Percentiles rank a stretch among this genome's conserved stretches.
phyloP scores from a whole-genome alignment of 1,284 basidiomycete genomes.

The Malassezia psittaci region DNA sequence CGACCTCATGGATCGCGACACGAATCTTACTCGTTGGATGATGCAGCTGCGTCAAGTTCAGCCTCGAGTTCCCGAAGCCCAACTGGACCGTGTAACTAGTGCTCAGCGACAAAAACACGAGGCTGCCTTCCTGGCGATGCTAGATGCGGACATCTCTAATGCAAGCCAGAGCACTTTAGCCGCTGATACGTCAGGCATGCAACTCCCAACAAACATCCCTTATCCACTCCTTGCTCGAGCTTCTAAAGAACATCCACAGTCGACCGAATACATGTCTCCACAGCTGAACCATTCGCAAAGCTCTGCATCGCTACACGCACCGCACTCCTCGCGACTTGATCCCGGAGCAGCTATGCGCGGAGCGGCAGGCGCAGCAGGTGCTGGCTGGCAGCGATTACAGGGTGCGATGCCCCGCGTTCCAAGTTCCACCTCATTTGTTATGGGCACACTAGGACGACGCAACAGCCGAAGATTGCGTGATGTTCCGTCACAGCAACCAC shows the following conservation, averaged over 20 bases:
- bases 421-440: not conserved
- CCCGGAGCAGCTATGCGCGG: not conserved
- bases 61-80: slow-evolving; percentile 1
- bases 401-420: slow-evolving; percentile 4
- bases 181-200: not conserved
- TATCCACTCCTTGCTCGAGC: slow-evolving; percentile 11
- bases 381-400: not conserved
- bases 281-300: not conserved
- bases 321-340: not conserved
- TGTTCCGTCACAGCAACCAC: not conserved
- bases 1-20: slow-evolving; percentile 7
- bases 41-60: slow-evolving; percentile 1
- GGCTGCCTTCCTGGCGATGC: not conserved
- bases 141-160: not conserved
- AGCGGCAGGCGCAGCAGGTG: not conserved
- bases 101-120: slow-evolving; percentile 1
- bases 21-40: slow-evolving; percentile 10
- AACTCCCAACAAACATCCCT: slow-evolving; percentile 14
- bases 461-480: slow-evolving; percentile 2
- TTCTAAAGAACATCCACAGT: not conserved
- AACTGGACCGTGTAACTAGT: not conserved
- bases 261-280: not conserved
- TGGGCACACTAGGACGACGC: slow-evolving; percentile 4
- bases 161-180: not conserved
- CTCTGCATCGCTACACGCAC: not conserved